These are phyloP conservation scores for Candida arabinofermentans DNA, from an alignment of 805 yeast species.

Conservation along the genomic window DNA sequence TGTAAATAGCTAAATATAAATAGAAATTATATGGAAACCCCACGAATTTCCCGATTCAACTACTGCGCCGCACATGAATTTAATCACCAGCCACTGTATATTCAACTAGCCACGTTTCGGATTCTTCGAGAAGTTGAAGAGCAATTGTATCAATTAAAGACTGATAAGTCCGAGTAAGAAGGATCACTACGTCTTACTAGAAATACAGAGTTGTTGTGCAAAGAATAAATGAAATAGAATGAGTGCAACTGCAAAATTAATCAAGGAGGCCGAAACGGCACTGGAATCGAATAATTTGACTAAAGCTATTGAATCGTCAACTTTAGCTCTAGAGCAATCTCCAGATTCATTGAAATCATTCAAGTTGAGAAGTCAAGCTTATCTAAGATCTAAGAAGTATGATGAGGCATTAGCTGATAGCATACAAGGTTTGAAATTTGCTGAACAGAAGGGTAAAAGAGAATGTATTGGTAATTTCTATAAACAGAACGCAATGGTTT, in stretches of 20 bases:
- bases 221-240: too few species aligned
- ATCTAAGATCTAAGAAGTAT: slow-evolving; percentile 43
- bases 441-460: slow-evolving; percentile 43
- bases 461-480: slow-evolving; percentile 43
- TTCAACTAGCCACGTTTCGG: neutral
- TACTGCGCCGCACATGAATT: neutral
- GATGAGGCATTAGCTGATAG: slow-evolving; percentile 47
- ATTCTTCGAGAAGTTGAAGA: neutral
- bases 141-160: too few species aligned
- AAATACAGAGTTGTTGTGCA: too few species aligned
- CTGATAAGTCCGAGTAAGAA: too few species aligned
- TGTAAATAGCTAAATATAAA: too few species aligned
- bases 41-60: neutral
- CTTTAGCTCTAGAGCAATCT: slow-evolving; percentile 37
- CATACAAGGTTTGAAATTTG: slow-evolving; percentile 37
- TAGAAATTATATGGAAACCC: neutral
- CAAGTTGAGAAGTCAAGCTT: slow-evolving; percentile 45
- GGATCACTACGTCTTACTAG: too few species aligned
- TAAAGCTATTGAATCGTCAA: slow-evolving; percentile 40
- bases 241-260: slow-evolving; percentile 14
- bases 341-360: slow-evolving; percentile 45
- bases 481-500: slow-evolving; percentile 46
- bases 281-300: slow-evolving; percentile 43
- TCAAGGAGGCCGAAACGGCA: slow-evolving; percentile 35
- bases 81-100: neutral